Conservation (phyloP, 164 flowering plant genomes). For the Amborella trichopoda region DNA sequence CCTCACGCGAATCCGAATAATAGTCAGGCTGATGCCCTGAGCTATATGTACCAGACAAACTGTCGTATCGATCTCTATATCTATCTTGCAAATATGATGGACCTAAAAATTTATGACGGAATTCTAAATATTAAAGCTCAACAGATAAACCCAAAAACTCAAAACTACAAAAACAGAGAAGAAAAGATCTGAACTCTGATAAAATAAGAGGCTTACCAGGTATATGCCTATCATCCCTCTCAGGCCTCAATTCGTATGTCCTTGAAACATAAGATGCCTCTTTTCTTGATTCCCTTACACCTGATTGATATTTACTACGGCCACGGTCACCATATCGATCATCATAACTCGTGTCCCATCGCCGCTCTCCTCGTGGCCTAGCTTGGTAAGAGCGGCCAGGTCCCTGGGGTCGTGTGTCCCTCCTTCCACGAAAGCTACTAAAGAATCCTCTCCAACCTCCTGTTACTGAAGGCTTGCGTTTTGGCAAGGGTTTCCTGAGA, state of each 20-base stretch:
- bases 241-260: conserved; percentile 6
- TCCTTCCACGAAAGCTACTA: conserved; percentile 4
- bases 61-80: conserved; percentile 13
- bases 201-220: conserved; percentile 13
- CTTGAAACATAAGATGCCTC: conserved; percentile 7
- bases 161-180: neutral
- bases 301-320: conserved; percentile 4
- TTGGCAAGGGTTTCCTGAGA: conserved; percentile 17
- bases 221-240: conserved; percentile 7
- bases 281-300: conserved; percentile 8
- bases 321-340: conserved; percentile 4
- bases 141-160: neutral
- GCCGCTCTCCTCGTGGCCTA: conserved; percentile 7
- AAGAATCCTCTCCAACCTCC: conserved; percentile 18
- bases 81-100: conserved; percentile 4
- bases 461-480: conserved; percentile 4
- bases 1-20: conserved; percentile 5
- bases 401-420: conserved; percentile 4
- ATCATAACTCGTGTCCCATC: conserved; percentile 8
- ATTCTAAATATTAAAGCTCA: neutral
- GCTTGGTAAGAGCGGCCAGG: conserved; percentile 6
- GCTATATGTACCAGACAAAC: conserved; percentile 10
- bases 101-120: conserved; percentile 7
- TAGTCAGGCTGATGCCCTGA: conserved; percentile 6
- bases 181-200: neutral